Percentiles rank a stretch among this genome's conserved stretches.
Conservation (phyloP, 345 rosid genomes). For the Mangifera indica region DNA sequence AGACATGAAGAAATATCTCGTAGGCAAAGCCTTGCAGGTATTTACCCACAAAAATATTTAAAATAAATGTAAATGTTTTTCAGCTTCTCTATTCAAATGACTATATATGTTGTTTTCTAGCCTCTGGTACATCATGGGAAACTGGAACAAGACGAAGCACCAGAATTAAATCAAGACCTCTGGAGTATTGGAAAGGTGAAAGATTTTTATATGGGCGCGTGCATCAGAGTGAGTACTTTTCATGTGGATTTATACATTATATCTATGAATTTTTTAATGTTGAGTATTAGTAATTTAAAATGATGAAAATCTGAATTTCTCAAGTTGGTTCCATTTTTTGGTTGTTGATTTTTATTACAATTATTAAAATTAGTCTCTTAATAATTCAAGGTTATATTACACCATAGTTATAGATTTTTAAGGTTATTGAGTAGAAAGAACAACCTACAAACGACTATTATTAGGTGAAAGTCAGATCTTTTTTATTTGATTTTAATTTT, state of each 20-base stretch:
- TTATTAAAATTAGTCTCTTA: constrained; percentile 1
- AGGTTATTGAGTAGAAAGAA: background rate
- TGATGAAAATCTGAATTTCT: background rate
- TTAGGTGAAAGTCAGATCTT: background rate
- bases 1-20: constrained; percentile 30
- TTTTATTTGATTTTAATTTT: background rate
- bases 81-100: constrained; percentile 12
- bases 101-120: constrained; percentile 29
- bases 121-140: constrained; percentile 59
- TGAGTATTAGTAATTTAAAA: background rate
- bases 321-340: background rate
- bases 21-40: background rate
- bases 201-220: constrained; percentile 83
- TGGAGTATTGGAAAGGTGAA: constrained; percentile 97
- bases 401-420: background rate
- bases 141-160: constrained; percentile 78
- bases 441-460: background rate
- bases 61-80: background rate
- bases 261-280: background rate
- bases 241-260: background rate
- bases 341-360: background rate
- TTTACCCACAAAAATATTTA: constrained; percentile 22
- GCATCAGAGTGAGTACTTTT: constrained; percentile 67
- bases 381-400: background rate
- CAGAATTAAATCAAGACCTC: constrained; percentile 81